A percentile compares a stretch with the other conserved stretches of the same genome.
Conservation (phyloP, 768 basidiomycete genomes). For the Cyclocybe cylindracea region DNA sequence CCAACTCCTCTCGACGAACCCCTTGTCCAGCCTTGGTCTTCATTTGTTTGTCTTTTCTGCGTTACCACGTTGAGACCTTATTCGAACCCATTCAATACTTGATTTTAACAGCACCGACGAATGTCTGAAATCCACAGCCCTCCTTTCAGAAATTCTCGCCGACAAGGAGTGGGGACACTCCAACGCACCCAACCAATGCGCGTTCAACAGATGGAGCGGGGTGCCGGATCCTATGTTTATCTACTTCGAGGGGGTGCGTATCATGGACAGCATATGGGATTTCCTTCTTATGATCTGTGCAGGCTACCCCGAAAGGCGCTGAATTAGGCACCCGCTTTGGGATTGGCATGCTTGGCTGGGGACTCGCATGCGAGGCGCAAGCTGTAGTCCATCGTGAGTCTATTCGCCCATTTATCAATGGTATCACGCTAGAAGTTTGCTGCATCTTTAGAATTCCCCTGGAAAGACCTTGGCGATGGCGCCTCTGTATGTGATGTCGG, state of each 20-base stretch:
- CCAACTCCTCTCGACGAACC: slow-evolving; percentile 26
- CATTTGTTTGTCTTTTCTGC: slow-evolving; percentile 18
- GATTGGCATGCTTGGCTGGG: slow-evolving; percentile 33
- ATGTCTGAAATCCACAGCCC: slow-evolving; percentile 10
- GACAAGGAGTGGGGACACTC: slow-evolving; percentile 34
- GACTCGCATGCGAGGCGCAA: slow-evolving; percentile 14
- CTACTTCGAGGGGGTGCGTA: too few species aligned
- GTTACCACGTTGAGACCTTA: too few species aligned
- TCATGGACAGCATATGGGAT: too few species aligned
- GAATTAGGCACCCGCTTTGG: slow-evolving; percentile 26
- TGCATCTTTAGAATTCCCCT: slow-evolving; percentile 30
- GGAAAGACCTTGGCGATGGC: slow-evolving; percentile 25
- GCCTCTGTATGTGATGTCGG: slow-evolving; percentile 39
- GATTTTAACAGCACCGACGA: too few species aligned
- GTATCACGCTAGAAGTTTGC: too few species aligned
- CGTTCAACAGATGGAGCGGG: slow-evolving; percentile 25
- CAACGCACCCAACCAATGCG: slow-evolving; percentile 18
- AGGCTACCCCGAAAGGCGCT: slow-evolving; percentile 17
- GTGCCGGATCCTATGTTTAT: not conserved
- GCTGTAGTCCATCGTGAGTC: slow-evolving; percentile 26
- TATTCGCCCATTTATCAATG: not conserved
- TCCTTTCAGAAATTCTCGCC: slow-evolving; percentile 34
- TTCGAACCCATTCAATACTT: too few species aligned
- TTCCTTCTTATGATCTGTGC: too few species aligned
- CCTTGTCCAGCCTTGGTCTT: slow-evolving; percentile 23